phyloP scores from a whole-genome alignment of 805 yeast species.

The Teunomyces stri region DNA sequence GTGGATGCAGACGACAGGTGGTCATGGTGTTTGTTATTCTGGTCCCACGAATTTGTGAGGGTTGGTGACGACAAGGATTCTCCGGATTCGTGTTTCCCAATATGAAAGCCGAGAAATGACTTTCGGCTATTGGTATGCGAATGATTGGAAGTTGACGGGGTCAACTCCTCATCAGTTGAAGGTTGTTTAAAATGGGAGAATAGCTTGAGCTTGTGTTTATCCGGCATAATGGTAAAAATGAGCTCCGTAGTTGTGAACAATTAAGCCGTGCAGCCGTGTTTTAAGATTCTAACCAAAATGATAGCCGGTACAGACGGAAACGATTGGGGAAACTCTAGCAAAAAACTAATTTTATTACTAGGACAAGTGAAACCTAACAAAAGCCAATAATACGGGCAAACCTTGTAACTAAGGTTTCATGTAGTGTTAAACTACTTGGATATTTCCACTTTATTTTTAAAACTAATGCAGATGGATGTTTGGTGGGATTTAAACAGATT shows the following conservation, averaged over 20 bases:
- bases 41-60: slow-evolving; percentile 30
- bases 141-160: slow-evolving; percentile 33
- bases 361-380: not conserved
- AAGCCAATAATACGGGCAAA: not conserved
- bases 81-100: slow-evolving; percentile 40
- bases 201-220: slow-evolving; percentile 42
- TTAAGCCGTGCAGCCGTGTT: not conserved
- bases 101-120: slow-evolving; percentile 38
- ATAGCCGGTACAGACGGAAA: slow-evolving; percentile 4
- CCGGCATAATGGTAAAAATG: slow-evolving; percentile 32
- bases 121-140: slow-evolving; percentile 20
- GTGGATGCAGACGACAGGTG: slow-evolving; percentile 1
- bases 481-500: slow-evolving; percentile 2
- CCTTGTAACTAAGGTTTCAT: not conserved
- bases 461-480: not conserved
- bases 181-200: slow-evolving; percentile 37
- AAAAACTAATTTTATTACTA: not conserved
- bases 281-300: not conserved
- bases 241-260: not conserved
- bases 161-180: slow-evolving; percentile 18
- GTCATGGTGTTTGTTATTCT: slow-evolving; percentile 8
- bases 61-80: slow-evolving; percentile 38
- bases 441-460: not conserved
- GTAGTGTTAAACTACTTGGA: not conserved
- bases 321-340: slow-evolving; percentile 1